Evolutionary conservation across 495 filamentous ascomycete species (phyloP).

Genomic region (Xylaria intraflava): DNA sequence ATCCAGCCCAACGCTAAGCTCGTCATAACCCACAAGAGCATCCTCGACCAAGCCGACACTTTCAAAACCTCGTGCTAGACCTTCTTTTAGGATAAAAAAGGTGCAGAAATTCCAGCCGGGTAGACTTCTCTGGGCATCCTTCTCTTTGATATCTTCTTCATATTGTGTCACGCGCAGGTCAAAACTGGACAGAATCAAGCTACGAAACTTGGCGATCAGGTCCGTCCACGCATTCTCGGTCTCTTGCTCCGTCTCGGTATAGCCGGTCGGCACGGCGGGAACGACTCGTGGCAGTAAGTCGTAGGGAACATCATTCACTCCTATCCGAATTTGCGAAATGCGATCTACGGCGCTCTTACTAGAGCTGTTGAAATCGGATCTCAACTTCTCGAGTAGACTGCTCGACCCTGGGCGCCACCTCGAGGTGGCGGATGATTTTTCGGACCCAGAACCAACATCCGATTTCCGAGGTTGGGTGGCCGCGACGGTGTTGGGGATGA

Average conservation of each 20-base stretch:
- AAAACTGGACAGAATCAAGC: conserved; percentile 80
- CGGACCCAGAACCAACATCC: conserved; percentile 34
- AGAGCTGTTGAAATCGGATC: conserved; percentile 83
- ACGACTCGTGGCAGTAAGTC: conserved; percentile 49
- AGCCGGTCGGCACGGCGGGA: conserved; percentile 50
- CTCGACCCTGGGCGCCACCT: conserved; percentile 74
- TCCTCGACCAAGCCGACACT: conserved; percentile 95
- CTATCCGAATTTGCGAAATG: conserved; percentile 77
- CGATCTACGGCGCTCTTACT: conserved; percentile 72
- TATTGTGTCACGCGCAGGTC: conserved; percentile 88
- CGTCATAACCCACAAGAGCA: conserved; percentile 86
- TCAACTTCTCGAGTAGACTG: conserved; percentile 83
- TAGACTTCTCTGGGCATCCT: conserved; percentile 76
- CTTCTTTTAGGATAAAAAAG: conserved; percentile 96
- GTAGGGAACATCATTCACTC: conserved; percentile 54
- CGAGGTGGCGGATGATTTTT: conserved; percentile 41
- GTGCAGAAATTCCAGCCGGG: conserved; percentile 99
- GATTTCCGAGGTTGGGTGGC: conserved; percentile 58
- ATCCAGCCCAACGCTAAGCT: conserved; percentile 80
- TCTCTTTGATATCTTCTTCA: conserved; percentile 93
- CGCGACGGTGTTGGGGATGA: conserved; percentile 71
- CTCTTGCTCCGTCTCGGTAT: conserved; percentile 60
- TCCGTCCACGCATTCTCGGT: conserved; percentile 71
- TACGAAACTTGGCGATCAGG: conserved; percentile 78
- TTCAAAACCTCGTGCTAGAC: conserved; percentile 86